Evolutionary conservation across 805 yeast genomes (phyloP).

Genomic region (Nematodospora valgi): DNA sequence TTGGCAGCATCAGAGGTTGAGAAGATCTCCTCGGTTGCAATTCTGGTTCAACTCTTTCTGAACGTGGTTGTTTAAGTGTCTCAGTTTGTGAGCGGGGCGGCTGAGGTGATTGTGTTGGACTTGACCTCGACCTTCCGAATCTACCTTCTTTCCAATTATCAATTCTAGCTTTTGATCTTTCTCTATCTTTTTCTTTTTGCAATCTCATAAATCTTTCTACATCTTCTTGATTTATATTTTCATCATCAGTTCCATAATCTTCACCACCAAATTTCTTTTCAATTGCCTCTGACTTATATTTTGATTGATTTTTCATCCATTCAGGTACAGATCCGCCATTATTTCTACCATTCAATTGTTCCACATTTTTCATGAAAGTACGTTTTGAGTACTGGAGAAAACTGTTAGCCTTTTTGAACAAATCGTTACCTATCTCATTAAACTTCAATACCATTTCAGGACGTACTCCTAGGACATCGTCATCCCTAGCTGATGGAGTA

Average conservation of each 20-base stretch:
- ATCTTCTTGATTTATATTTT: slow-evolving; percentile 42
- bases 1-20: not conserved
- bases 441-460: slow-evolving; percentile 29
- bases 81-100: not conserved
- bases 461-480: slow-evolving; percentile 4
- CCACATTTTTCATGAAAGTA: slow-evolving; percentile 60
- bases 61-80: not conserved
- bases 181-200: slow-evolving; percentile 36
- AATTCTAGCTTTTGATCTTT: slow-evolving; percentile 25
- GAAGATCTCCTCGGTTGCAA: not conserved
- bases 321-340: slow-evolving; percentile 47
- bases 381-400: slow-evolving; percentile 57
- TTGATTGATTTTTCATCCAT: slow-evolving; percentile 68
- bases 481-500: not conserved
- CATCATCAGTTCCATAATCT: slow-evolving; percentile 48
- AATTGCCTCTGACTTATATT: slow-evolving; percentile 40
- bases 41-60: not conserved
- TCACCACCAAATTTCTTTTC: slow-evolving; percentile 33
- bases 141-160: slow-evolving; percentile 8
- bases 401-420: slow-evolving; percentile 58
- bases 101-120: not conserved
- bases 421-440: slow-evolving; percentile 52
- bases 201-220: slow-evolving; percentile 35
- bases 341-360: slow-evolving; percentile 44
- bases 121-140: not conserved